Conservation (phyloP, 2,329 filamentous ascomycete species). For the Cladophialophora psammophila region DNA sequence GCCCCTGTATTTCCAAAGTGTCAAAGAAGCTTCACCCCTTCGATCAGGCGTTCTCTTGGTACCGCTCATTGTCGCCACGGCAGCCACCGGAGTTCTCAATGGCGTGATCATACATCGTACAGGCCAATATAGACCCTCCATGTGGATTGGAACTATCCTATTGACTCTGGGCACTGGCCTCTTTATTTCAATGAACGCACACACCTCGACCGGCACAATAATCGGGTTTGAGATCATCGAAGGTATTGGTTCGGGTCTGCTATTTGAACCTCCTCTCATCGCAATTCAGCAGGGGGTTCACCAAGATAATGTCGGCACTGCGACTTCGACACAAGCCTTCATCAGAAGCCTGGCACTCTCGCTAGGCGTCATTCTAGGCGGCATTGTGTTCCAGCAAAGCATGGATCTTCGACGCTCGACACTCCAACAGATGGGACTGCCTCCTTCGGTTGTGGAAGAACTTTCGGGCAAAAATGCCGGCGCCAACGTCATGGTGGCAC, state of each 20-base stretch:
- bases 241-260: conserved; percentile 55
- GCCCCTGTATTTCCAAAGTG: conserved; percentile 76
- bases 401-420: conserved; percentile 39
- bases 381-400: conserved; percentile 56
- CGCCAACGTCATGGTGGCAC: conserved; percentile 42
- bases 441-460: conserved; percentile 33
- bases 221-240: conserved; percentile 52
- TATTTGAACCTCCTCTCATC: conserved; percentile 64
- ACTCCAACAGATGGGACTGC: conserved; percentile 41
- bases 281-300: conserved; percentile 62
- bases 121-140: conserved; percentile 57
- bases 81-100: conserved; percentile 53
- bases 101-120: conserved; percentile 61
- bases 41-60: conserved; percentile 64
- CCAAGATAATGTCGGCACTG: conserved; percentile 62
- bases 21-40: conserved; percentile 69
- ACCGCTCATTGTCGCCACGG: conserved; percentile 62
- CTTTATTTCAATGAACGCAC: conserved; percentile 52
- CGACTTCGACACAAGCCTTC: conserved; percentile 69
- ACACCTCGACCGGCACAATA: conserved; percentile 56
- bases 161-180: conserved; percentile 58
- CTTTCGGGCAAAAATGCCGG: conserved; percentile 41
- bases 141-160: conserved; percentile 54
- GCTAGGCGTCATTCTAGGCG: conserved; percentile 66
- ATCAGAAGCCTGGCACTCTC: conserved; percentile 65